Evolutionary conservation across 129 eudicot genomes (phyloP).

Genomic region (Scalesia atractyloides): DNA sequence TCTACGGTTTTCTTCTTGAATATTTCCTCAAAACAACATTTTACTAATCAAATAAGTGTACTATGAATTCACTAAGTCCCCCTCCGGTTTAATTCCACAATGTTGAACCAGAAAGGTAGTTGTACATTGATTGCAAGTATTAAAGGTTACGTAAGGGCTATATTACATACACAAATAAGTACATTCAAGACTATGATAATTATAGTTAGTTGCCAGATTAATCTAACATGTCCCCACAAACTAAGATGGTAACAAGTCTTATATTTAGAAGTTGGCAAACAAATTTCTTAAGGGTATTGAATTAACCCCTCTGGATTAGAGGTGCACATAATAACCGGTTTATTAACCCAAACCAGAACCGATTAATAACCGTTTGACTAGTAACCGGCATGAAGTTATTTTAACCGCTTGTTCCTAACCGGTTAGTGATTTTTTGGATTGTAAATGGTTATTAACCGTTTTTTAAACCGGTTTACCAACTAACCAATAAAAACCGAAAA

Average conservation of each 20-base stretch:
- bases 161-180: not conserved
- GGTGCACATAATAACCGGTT: no score
- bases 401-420: no score
- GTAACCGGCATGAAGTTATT: no score
- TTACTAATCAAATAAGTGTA: not conserved
- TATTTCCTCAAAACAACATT: not conserved
- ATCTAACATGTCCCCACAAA: not conserved
- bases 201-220: no score
- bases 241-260: not conserved
- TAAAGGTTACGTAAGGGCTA: not conserved
- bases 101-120: not conserved
- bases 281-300: not conserved
- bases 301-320: not conserved
- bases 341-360: no score
- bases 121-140: no score
- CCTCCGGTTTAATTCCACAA: not conserved
- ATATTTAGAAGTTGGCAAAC: no score
- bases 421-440: no score
- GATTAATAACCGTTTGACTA: no score
- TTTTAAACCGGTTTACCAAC: no score
- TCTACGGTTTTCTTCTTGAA: not conserved
- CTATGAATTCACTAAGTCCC: not conserved
- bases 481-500: no score
- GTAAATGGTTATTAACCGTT: no score
- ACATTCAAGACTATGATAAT: not conserved